A percentile compares a stretch with the other conserved stretches of the same genome.
Conservation (phyloP, 495 filamentous ascomycete species). For the Immersiella caudata region DNA sequence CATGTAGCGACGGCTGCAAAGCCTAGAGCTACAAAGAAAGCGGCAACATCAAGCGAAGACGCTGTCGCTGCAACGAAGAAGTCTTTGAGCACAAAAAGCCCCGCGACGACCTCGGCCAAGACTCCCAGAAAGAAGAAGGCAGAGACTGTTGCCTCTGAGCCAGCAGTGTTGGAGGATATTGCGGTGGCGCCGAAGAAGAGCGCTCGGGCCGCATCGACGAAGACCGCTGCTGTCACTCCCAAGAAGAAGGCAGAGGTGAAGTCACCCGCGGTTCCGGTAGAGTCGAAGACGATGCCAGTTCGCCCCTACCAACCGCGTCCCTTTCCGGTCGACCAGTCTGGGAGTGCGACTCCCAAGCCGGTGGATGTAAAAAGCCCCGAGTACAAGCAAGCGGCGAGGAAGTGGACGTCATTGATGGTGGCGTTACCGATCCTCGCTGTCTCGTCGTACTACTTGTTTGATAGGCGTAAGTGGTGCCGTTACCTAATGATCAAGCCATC, state of each 20-base stretch:
- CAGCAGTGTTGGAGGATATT: background rate
- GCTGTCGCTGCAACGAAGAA: slow-evolving; percentile 10
- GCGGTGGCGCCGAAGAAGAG: background rate
- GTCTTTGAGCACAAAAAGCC: slow-evolving; percentile 16
- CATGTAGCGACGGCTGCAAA: slow-evolving; percentile 14
- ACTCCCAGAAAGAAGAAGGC: slow-evolving; percentile 10
- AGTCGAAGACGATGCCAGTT: background rate
- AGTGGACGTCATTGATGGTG: slow-evolving; percentile 44
- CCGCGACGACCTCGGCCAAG: slow-evolving; percentile 10
- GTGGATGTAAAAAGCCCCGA: slow-evolving; percentile 41
- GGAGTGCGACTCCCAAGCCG: slow-evolving; percentile 15
- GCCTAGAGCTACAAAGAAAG: slow-evolving; percentile 17
- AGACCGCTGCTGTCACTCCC: background rate
- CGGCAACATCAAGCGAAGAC: background rate
- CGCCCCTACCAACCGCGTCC: background rate
- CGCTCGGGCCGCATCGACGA: slow-evolving; percentile 22
- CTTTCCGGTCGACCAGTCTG: background rate
- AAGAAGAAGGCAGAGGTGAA: slow-evolving; percentile 18
- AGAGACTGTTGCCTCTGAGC: background rate
- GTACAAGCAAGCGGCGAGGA: slow-evolving; percentile 45
- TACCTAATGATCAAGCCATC: background rate
- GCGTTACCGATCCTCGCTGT: slow-evolving; percentile 50
- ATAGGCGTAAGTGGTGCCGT: slow-evolving; percentile 39
- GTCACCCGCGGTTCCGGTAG: background rate
- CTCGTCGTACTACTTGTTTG: slow-evolving; percentile 48